Evolutionary conservation across 306 rosid genomes (phyloP).

Genomic region (Vigna angularis): DNA sequence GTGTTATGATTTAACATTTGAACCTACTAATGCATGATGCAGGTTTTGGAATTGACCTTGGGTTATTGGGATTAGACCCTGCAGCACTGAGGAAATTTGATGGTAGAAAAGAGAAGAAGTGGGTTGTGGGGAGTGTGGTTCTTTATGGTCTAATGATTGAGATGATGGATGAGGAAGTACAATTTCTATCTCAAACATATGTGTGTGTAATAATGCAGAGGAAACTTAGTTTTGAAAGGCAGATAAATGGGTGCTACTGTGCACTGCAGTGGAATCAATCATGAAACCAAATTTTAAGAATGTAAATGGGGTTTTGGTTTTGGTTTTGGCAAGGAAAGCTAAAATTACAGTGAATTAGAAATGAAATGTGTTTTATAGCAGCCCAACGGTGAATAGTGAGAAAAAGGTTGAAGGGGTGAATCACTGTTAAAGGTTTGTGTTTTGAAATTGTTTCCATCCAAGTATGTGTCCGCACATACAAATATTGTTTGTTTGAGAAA

Average conservation of each 20-base stretch:
- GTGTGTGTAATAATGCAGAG: not conserved
- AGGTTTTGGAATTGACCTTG: conserved; percentile 9
- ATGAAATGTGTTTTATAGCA: too few species aligned
- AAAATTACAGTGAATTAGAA: not conserved
- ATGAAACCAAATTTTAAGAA: not conserved
- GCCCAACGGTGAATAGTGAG: conserved; percentile 16
- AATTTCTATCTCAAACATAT: conserved; percentile 17
- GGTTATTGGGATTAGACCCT: conserved; percentile 32
- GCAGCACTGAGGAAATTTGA: conserved; percentile 41
- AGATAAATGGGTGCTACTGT: conserved; percentile 5
- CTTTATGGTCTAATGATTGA: conserved; percentile 44
- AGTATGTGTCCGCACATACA: too few species aligned
- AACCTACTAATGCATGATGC: conserved; percentile 35
- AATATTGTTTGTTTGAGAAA: too few species aligned
- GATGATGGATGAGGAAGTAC: conserved; percentile 17
- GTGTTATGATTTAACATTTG: conserved; percentile 1
- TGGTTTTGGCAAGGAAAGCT: not conserved
- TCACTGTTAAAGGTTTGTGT: too few species aligned
- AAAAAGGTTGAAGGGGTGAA: not conserved
- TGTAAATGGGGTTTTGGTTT: conserved; percentile 3
- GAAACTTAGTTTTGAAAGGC: conserved; percentile 29
- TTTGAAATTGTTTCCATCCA: too few species aligned
- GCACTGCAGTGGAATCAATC: conserved; percentile 15
- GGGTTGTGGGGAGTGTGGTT: conserved; percentile 35
- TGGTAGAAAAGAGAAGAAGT: conserved; percentile 37